A percentile compares a stretch with the other conserved stretches of the same genome.
phyloP scores from a whole-genome alignment of 257 asterid genomes.

The Ligustrum vulgare region DNA sequence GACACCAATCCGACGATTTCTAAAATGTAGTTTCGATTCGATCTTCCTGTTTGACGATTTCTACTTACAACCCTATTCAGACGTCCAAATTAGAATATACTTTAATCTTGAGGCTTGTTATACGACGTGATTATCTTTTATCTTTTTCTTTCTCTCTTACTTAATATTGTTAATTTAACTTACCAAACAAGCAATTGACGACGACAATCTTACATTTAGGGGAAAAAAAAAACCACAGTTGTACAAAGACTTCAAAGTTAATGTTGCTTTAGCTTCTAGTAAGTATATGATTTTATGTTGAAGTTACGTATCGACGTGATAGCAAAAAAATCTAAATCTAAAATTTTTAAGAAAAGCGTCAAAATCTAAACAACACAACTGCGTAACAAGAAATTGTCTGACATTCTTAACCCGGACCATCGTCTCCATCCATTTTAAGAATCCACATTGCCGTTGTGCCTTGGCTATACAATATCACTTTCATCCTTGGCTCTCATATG shows the following conservation, averaged over 20 bases:
- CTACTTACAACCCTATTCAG: too few relatives aligned
- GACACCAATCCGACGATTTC: too few relatives aligned
- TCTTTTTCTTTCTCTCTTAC: too few relatives aligned
- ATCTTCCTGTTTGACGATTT: too few relatives aligned
- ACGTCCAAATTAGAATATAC: too few relatives aligned
- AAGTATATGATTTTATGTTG: too few relatives aligned
- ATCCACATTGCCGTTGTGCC: background rate
- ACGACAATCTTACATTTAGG: background rate
- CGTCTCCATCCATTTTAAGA: background rate
- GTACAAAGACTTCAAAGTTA: background rate
- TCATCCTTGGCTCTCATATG: background rate
- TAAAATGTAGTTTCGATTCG: too few relatives aligned
- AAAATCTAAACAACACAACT: background rate
- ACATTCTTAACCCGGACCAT: background rate
- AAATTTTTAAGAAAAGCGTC: background rate
- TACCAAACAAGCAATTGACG: background rate
- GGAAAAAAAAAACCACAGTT: background rate
- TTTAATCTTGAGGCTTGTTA: too few relatives aligned
- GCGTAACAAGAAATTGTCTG: background rate
- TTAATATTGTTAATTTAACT: too few relatives aligned
- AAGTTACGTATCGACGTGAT: background rate
- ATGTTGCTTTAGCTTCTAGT: background rate
- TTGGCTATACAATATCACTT: background rate
- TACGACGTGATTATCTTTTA: too few relatives aligned
- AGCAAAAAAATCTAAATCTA: background rate